Conservation (phyloP, 768 basidiomycete genomes). For the Termitomyces sp. region DNA sequence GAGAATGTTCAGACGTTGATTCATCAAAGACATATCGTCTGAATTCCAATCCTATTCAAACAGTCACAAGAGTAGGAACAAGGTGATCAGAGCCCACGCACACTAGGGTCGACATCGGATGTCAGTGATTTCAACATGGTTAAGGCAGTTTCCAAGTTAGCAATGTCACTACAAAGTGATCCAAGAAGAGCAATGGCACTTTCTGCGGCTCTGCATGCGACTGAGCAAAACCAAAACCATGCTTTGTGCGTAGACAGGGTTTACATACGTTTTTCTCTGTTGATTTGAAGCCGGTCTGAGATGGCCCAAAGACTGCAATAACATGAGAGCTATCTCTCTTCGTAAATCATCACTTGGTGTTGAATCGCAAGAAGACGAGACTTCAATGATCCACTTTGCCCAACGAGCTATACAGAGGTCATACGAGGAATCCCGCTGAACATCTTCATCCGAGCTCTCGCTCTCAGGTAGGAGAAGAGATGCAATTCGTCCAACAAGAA, state of each 20-base stretch:
- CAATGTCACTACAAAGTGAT: slow-evolving; percentile 32
- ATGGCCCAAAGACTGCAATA: slow-evolving; percentile 48
- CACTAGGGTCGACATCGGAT: slow-evolving; percentile 11
- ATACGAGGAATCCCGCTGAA: slow-evolving; percentile 37
- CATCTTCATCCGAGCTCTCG: slow-evolving; percentile 11
- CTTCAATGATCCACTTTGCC: slow-evolving; percentile 56
- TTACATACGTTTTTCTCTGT: slow-evolving; percentile 29
- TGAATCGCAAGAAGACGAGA: slow-evolving; percentile 26
- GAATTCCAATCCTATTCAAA: slow-evolving; percentile 42
- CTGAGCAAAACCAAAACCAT: slow-evolving; percentile 1
- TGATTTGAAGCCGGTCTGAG: slow-evolving; percentile 13
- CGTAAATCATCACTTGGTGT: slow-evolving; percentile 34
- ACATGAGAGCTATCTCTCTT: slow-evolving; percentile 36
- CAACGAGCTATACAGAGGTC: slow-evolving; percentile 63
- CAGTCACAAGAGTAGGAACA: neutral
- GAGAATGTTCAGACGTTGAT: slow-evolving; percentile 40
- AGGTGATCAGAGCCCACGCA: slow-evolving; percentile 12
- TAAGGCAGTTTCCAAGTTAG: slow-evolving; percentile 26
- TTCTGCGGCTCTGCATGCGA: slow-evolving; percentile 13
- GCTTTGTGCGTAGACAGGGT: neutral
- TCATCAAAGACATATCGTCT: slow-evolving; percentile 50
- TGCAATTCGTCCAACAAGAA: slow-evolving; percentile 44
- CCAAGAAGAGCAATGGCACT: slow-evolving; percentile 31
- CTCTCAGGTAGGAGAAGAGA: slow-evolving; percentile 23
- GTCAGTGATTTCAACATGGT: slow-evolving; percentile 17